Evolutionary conservation across 371 early-diverging fungal species (phyloP).

Genomic region (Haplosporangium sp.): DNA sequence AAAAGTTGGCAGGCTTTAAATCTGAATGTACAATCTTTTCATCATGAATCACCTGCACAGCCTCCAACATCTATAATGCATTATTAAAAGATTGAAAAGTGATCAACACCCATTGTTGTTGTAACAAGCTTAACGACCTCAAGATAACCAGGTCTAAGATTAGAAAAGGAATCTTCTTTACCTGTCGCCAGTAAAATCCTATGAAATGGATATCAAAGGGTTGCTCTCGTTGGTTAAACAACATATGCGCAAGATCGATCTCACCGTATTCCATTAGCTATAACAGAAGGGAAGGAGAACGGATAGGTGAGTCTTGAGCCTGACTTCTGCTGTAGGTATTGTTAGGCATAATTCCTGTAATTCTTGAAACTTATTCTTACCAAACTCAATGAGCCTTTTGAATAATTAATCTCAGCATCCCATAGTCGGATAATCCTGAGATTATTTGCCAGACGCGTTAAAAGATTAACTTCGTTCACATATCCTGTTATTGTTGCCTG

Average conservation of each 20-base stretch:
- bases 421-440: conserved; percentile 82
- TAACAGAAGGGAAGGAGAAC: not conserved
- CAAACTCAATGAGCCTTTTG: conserved; percentile 71
- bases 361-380: conserved; percentile 55
- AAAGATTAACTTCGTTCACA: conserved; percentile 85
- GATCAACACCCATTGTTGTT: no score
- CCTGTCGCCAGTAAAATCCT: conserved; percentile 88
- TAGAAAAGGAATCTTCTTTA: conserved; percentile 22
- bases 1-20: conserved; percentile 96
- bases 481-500: conserved; percentile 74
- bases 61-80: conserved; percentile 85
- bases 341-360: not conserved
- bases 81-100: not conserved
- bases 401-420: conserved; percentile 79
- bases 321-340: not conserved
- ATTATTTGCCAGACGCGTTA: conserved; percentile 73
- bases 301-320: not conserved
- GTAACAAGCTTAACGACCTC: no score
- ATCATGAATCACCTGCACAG: conserved; percentile 91
- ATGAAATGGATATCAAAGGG: conserved; percentile 79
- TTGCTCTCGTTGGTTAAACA: conserved; percentile 65
- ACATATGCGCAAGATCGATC: conserved; percentile 84
- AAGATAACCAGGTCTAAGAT: no score
- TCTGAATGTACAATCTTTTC: conserved; percentile 94
- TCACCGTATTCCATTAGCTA: conserved; percentile 94